phyloP scores from a whole-genome alignment of 768 basidiomycete species.

The Coprinopsis strossmayeri region DNA sequence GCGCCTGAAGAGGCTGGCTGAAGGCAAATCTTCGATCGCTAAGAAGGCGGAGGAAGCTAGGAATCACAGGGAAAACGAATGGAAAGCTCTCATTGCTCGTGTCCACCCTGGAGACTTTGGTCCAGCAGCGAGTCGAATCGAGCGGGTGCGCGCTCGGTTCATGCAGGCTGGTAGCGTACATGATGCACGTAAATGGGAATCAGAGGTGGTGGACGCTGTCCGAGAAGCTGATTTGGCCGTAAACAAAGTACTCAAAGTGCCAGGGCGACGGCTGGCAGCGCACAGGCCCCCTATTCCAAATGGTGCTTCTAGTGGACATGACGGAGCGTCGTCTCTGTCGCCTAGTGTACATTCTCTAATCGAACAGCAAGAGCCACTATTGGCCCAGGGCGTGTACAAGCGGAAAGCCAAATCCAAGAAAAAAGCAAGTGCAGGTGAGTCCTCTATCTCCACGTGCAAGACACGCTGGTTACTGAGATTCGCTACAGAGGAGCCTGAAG shows the following conservation, averaged over 20 bases:
- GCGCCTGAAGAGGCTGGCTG: slow-evolving; percentile 29
- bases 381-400: slow-evolving; percentile 10
- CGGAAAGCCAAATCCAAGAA: slow-evolving; percentile 15
- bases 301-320: slow-evolving; percentile 5
- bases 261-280: slow-evolving; percentile 15
- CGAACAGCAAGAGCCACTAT: slow-evolving; percentile 7
- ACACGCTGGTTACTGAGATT: neutral
- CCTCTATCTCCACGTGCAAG: neutral
- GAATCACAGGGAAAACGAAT: slow-evolving; percentile 53
- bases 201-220: slow-evolving; percentile 48
- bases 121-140: slow-evolving; percentile 43
- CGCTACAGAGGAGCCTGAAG: slow-evolving; percentile 5
- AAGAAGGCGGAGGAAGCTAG: slow-evolving; percentile 62
- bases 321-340: neutral
- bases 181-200: slow-evolving; percentile 55
- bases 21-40: slow-evolving; percentile 46
- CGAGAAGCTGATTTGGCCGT: slow-evolving; percentile 47
- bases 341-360: slow-evolving; percentile 2
- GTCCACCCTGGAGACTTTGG: slow-evolving; percentile 51
- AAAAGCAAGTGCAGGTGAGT: slow-evolving; percentile 16
- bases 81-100: slow-evolving; percentile 49
- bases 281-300: slow-evolving; percentile 9
- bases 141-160: slow-evolving; percentile 49
- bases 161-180: slow-evolving; percentile 48
- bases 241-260: slow-evolving; percentile 34